Base-by-base conservation (phyloP, 768 basidiomycete species). In the Phlegmacium glaucopus region DNA sequence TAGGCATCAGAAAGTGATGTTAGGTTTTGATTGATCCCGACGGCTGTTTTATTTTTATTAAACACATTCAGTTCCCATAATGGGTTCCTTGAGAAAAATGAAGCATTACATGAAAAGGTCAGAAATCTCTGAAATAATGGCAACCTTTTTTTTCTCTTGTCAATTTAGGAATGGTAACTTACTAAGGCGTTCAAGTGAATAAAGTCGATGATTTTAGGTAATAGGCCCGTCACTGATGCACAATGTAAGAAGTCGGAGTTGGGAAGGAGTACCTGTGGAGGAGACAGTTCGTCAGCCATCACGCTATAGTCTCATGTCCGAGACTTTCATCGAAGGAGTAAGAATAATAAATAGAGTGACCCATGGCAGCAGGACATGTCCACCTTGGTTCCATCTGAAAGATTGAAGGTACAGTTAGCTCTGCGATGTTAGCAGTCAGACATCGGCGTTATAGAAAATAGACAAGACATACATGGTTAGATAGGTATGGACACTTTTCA, bases 281-380 rank as follows among this genome's bases (percentile, higher is more conserved):
- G 3, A 22, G 22, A 22, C 22, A 44, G 15, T 22, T 27, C 5
- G 34, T 30, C 13, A 29, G 11, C 39, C 28, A 26, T 34, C 25
- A 25, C 38, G 35, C 37, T 13, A 49, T 6, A 44, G 22, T 22
- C 22, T 15, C 34, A 39, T 42, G 39, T 28, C 43, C 45, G 39
- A 45, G 15, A 45, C 18, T 22, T 35, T 7, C 26, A 37, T 26
- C 22, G 18, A 11, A 41, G 13, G 45, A 43, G 41, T 13, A 17
- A 36, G 28, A 25, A 47, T 17, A 42, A 16, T 32, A 40, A 42
- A 13, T 25, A 10, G 22, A 59, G 77, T 48, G 50, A 86, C 86
- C 89, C 65, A 89, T 69, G 39, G 87, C 89, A 51, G 88, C 72
- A n/a, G 87, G 85, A 58, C 88, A 91, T 1, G 89, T 91, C 22